These are phyloP conservation scores for Pseudozyma sp. DNA, from an alignment of 1,284 basidiomycete genomes.

Conservation along the genomic window DNA sequence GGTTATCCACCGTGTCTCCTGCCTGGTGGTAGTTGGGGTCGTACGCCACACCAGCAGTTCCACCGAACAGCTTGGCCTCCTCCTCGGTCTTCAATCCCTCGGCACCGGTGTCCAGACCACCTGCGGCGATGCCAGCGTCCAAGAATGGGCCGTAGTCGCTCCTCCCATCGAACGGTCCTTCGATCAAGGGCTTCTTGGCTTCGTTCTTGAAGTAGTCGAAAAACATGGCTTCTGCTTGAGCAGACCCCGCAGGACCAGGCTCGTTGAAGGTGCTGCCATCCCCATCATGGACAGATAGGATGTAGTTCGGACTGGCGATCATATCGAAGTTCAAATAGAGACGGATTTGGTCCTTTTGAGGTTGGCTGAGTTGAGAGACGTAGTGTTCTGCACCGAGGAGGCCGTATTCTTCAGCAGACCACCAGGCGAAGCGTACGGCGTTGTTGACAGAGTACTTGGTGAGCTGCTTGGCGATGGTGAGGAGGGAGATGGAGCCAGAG, in stretches of 20 bases:
- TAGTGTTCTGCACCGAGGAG: constrained; percentile 43
- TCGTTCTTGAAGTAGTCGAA: constrained; percentile 35
- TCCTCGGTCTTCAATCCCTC: constrained; percentile 42
- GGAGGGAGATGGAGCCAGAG: constrained; percentile 32
- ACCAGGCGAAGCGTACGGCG: constrained; percentile 43
- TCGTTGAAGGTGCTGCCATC: constrained; percentile 32
- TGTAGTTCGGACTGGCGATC: constrained; percentile 46
- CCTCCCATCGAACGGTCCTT: constrained; percentile 27
- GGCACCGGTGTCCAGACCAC: constrained; percentile 45
- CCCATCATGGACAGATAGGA: constrained; percentile 38
- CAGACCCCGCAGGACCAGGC: constrained; percentile 35
- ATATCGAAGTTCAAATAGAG: constrained; percentile 48
- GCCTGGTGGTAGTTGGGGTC: constrained; percentile 44
- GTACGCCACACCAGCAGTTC: constrained; percentile 27
- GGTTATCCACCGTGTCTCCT: constrained; percentile 34
- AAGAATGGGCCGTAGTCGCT: constrained; percentile 46
- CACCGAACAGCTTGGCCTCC: constrained; percentile 36
- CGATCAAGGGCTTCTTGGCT: constrained; percentile 34
- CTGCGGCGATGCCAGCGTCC: constrained; percentile 38
- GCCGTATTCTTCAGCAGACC: constrained; percentile 46
- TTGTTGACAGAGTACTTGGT: constrained; percentile 32
- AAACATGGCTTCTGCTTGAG: constrained; percentile 30
- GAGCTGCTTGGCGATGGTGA: constrained; percentile 41
- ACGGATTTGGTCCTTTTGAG: constrained; percentile 33
- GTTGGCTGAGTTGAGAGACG: constrained; percentile 18